Conservation (phyloP, 208 protist species). For the Leishmania amazonensis region DNA sequence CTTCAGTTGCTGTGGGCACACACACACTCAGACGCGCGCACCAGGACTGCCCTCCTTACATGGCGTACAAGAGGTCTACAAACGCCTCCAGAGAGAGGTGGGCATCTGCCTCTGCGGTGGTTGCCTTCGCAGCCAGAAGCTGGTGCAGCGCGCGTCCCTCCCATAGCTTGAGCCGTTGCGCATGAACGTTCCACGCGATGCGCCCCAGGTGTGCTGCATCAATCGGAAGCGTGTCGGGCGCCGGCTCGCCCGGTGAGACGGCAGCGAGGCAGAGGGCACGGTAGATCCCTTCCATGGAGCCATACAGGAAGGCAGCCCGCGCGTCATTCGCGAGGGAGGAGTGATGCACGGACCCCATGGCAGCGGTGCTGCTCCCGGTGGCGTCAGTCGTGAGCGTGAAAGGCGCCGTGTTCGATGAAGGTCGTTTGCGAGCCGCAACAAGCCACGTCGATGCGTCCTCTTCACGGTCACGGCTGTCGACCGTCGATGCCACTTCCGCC, state of each 20-base stretch:
- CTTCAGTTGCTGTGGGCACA: background rate
- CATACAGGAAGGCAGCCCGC: conserved; percentile 14
- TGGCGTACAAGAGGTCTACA: conserved; percentile 13
- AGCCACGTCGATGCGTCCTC: background rate
- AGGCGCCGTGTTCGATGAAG: background rate
- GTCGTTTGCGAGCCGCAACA: background rate
- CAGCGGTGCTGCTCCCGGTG: background rate
- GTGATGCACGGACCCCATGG: too few relatives aligned
- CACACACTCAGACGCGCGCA: background rate
- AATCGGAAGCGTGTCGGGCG: conserved; percentile 14
- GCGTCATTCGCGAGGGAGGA: background rate
- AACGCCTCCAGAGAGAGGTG: conserved; percentile 13
- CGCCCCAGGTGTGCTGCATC: conserved; percentile 25
- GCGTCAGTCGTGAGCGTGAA: background rate
- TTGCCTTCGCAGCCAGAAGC: conserved; percentile 3
- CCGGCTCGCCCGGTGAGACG: conserved; percentile 11
- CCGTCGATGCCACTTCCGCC: background rate
- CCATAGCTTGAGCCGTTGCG: background rate
- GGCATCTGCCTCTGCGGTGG: background rate
- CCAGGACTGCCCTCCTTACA: background rate
- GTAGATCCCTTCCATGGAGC: conserved; percentile 31
- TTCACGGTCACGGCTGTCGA: background rate
- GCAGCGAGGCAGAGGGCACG: conserved; percentile 8
- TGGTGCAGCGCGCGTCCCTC: conserved; percentile 20
- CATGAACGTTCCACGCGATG: conserved; percentile 15